Conservation (phyloP, 352 stramenopile species). For the Phytophthora capsici region DNA sequence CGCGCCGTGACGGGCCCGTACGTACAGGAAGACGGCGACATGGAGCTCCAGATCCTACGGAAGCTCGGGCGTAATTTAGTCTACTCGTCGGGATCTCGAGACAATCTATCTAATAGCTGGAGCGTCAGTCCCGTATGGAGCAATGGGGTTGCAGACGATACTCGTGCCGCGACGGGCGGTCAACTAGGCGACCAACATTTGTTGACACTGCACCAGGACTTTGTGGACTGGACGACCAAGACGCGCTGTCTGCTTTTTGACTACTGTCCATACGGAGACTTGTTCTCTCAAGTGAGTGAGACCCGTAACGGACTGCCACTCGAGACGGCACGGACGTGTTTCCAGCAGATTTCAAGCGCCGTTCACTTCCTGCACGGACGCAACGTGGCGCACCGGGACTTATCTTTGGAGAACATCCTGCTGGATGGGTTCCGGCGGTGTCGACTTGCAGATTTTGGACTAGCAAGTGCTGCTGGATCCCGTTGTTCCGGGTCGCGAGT, state of each 20-base stretch:
- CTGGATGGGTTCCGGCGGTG: slow-evolving; percentile 52
- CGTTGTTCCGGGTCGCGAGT: slow-evolving; percentile 47
- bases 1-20: slow-evolving; percentile 47
- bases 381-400: slow-evolving; percentile 67
- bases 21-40: slow-evolving; percentile 54
- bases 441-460: slow-evolving; percentile 62
- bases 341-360: slow-evolving; percentile 56
- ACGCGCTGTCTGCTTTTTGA: slow-evolving; percentile 67
- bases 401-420: slow-evolving; percentile 76
- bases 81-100: slow-evolving; percentile 2
- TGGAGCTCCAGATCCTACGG: slow-evolving; percentile 52
- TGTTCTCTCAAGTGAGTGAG: slow-evolving; percentile 49
- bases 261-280: slow-evolving; percentile 65
- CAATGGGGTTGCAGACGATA: slow-evolving; percentile 8
- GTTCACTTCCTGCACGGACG: slow-evolving; percentile 57
- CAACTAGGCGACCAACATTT: slow-evolving; percentile 38
- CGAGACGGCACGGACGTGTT: slow-evolving; percentile 39
- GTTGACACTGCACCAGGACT: slow-evolving; percentile 56
- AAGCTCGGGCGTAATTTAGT: slow-evolving; percentile 44
- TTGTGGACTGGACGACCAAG: slow-evolving; percentile 51
- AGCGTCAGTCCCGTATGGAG: slow-evolving; percentile 43
- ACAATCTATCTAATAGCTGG: slow-evolving; percentile 14
- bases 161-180: not conserved
- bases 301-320: slow-evolving; percentile 24
- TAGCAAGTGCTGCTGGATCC: slow-evolving; percentile 47